A percentile compares a stretch with the other conserved stretches of the same genome.
These are phyloP conservation scores for Globisporangium sylvaticum DNA, from an alignment of 352 stramenopile species.

Conservation along the genomic window DNA sequence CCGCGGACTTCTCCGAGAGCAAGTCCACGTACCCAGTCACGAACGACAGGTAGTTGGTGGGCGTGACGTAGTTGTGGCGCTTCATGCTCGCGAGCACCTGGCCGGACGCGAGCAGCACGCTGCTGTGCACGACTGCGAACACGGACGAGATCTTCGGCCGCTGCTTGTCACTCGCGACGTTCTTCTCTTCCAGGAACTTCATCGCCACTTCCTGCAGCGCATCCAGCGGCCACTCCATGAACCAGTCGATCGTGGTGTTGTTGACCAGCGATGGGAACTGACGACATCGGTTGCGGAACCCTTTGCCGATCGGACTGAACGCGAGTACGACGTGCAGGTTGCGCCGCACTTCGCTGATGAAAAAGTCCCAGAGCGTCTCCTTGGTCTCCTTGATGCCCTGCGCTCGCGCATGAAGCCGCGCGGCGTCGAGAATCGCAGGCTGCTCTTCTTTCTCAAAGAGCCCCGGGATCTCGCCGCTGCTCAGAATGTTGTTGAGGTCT, in stretches of 20 bases:
- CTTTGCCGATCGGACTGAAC: constrained; percentile 90
- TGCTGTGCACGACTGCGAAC: constrained; percentile 89
- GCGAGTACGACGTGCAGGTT: constrained; percentile 92
- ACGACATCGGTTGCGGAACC: constrained; percentile 76
- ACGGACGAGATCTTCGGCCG: constrained; percentile 82
- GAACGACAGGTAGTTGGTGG: constrained; percentile 91
- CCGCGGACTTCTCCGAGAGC: constrained; percentile 65
- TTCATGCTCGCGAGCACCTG: constrained; percentile 89
- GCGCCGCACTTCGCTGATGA: constrained; percentile 87
- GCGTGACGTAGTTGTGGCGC: constrained; percentile 93
- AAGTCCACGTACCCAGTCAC: constrained; percentile 90
- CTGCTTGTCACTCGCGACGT: constrained; percentile 64
- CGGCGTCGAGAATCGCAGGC: constrained; percentile 74
- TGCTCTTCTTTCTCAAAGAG: constrained; percentile 92
- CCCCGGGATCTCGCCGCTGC: constrained; percentile 88
- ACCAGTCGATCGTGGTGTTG: constrained; percentile 94
- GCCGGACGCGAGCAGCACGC: constrained; percentile 73
- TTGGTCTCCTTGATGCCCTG: constrained; percentile 87
- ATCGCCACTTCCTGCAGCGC: constrained; percentile 91
- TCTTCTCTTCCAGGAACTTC: constrained; percentile 91
- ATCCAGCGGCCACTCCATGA: constrained; percentile 91
- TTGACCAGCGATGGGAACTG: constrained; percentile 93
- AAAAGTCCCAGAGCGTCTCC: constrained; percentile 90
- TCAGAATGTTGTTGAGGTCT: constrained; percentile 93
- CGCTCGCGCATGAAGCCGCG: constrained; percentile 58